Evolutionary conservation across 2,329 filamentous ascomycete genomes (phyloP).

Genomic region (Samsoniella hepiali): DNA sequence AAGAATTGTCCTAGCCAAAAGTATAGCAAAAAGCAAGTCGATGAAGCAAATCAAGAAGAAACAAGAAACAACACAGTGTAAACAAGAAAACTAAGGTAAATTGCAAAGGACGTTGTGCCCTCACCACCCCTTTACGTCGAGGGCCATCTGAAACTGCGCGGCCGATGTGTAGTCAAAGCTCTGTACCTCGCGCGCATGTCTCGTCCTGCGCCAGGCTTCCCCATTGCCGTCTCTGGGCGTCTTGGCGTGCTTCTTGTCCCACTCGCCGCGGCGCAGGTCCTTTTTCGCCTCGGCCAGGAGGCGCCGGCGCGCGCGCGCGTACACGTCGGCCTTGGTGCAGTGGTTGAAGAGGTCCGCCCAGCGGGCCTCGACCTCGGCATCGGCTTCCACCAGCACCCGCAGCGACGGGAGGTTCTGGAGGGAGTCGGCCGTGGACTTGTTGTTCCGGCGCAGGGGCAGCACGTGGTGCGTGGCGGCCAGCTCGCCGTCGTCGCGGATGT

Average conservation of each 20-base stretch:
- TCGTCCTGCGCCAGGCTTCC: neutral
- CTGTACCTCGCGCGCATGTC: neutral
- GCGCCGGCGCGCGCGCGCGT: constrained; percentile 14
- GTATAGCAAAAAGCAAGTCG: too few relatives aligned
- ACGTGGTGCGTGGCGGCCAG: neutral
- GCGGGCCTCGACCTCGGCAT: neutral
- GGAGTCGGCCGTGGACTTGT: constrained; percentile 30
- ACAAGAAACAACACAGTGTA: too few relatives aligned
- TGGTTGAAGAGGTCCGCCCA: constrained; percentile 16
- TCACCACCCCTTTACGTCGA: neutral
- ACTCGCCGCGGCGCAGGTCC: neutral
- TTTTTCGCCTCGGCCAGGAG: neutral
- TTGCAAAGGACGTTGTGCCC: too few relatives aligned
- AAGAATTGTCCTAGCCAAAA: too few relatives aligned
- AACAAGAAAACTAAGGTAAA: too few relatives aligned
- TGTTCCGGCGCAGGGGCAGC: neutral
- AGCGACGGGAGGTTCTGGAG: constrained; percentile 30
- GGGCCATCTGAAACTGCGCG: neutral
- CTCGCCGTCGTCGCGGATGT: neutral
- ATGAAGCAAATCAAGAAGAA: too few relatives aligned
- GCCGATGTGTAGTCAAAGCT: neutral
- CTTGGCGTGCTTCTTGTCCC: neutral
- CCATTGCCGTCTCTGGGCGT: neutral
- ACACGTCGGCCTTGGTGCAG: constrained; percentile 25
- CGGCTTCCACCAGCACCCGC: constrained; percentile 19